Evolutionary conservation across 306 rosid genomes (phyloP), one percentile per base, ranked within the genome.

Genomic region (Hippophae rhamnoides): DNA sequence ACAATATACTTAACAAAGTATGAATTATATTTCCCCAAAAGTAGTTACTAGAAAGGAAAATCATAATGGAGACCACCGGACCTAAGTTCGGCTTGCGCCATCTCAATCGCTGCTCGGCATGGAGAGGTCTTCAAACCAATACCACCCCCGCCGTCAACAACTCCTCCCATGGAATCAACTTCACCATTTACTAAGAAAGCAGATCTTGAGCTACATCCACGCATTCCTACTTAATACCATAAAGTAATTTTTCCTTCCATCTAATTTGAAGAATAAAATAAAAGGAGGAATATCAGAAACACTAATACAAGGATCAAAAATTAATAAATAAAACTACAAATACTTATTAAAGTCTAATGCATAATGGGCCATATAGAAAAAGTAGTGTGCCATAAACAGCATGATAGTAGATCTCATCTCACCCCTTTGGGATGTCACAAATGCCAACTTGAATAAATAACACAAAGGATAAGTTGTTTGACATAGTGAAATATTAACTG

Each of bases 121-220:
- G 87, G 99, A 84, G 97, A 93, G 86, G 97, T 74, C 72, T 93
- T 86, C 86, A 88, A 79, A 71, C 97, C 95, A 75, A 80, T 74
- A 63, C 94, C 94, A 80, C 84, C 85, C 83, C 97, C 97, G 26
- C 95, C 85, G 50, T 93, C 99, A 83, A 88, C 81, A 79, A 93
- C 99, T 76, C 99, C 99, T 80, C 97, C 99, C 99, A 93, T 93
- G 85, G 97, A 93, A 93, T 89, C 99, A 78, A 86, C 95, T 92
- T 93, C 97, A 84, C 95, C 97, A 93, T 93, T 93, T 93, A 93
- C 99, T 69, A 81, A 72, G 86, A 84, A 69, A 74, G 80, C 83
- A 81, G 94, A 78, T 48, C 79, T 88, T 63, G 84, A 72, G 73
- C 80, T 76, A 73, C 79, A 86, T 93, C 90, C 95, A 82, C 82